Evolutionary conservation across 768 basidiomycete species (phyloP), one percentile per base, ranked within the genome.

Genomic region (Dentipellis sp.): DNA sequence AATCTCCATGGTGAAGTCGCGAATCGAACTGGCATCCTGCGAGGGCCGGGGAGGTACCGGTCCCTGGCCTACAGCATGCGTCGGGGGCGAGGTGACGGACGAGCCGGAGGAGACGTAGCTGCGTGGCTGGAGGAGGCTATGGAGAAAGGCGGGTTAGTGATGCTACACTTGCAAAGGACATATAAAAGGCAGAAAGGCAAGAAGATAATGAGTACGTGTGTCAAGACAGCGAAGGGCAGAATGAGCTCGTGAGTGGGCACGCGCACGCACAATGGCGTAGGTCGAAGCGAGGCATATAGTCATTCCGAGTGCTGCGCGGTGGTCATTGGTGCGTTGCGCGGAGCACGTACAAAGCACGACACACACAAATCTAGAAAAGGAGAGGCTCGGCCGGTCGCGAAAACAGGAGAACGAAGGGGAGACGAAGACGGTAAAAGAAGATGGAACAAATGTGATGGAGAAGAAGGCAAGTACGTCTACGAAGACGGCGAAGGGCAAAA

Each of bases 51-150:
- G 45, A 47, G 58, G 54, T 34, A 57, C 58, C 10, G 64, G 59
- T 19, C 17, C 14, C 17, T 36, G 53, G 3, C 29, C 29, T 29
- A 29, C 29, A 29, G 29, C 29, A 29, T 29, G 29, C 9, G 39
- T 29, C 19, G 38, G 19, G 6, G 45, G 5, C 3, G 17, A 55
- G 50, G 22, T 42, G 17, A 29, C 16, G 36, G 59, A 53, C 16
- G 64, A 60, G 21, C 61, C 56, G 54, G 40, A 60, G 17, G 69
- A 65, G 63, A 68, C 58, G 64, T 75, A 81, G 59, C 77, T 78
- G 59, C 71, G 74, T 16, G 81, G 71, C 62, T 83, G 83, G 16
- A 86, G 73, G 58, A 85, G 71, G 29, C 84, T 86, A 56, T 34
- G 50, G 42, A 47, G 19, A 46, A 53, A 61, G 38, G 59, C 50